phyloP scores from a whole-genome alignment of 768 basidiomycete species.

The Pleurotus eryngii region DNA sequence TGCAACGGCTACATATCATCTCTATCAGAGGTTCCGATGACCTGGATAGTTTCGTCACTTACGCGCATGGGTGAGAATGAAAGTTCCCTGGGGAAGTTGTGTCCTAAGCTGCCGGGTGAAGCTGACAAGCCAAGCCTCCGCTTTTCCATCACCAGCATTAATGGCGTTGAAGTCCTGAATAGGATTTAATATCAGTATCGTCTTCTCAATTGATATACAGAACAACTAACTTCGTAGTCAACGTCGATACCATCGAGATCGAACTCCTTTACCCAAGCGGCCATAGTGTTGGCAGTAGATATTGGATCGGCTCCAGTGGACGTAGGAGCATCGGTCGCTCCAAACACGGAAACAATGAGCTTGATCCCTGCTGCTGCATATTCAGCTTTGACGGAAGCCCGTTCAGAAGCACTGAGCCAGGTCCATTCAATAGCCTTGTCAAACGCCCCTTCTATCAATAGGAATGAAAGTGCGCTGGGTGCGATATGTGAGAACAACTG shows the following conservation, averaged over 20 bases:
- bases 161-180: conserved; percentile 50
- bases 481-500: conserved; percentile 4
- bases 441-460: conserved; percentile 51
- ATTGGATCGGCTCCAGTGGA: conserved; percentile 56
- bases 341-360: conserved; percentile 64
- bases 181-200: too few species aligned
- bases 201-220: too few species aligned
- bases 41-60: conserved; percentile 14
- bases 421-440: conserved; percentile 63
- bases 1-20: conserved; percentile 37
- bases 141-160: conserved; percentile 44
- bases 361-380: conserved; percentile 58
- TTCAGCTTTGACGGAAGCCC: conserved; percentile 44
- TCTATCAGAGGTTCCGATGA: neutral
- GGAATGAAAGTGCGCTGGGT: conserved; percentile 48
- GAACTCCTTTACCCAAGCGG: conserved; percentile 60
- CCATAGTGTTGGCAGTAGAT: conserved; percentile 58
- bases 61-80: conserved; percentile 57
- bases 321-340: conserved; percentile 56
- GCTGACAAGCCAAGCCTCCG: conserved; percentile 54
- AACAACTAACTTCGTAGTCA: conserved; percentile 53
- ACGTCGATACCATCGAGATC: conserved; percentile 70
- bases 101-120: conserved; percentile 51
- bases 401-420: conserved; percentile 37
- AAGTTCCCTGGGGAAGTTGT: conserved; percentile 45